Percentiles rank a stretch among this genome's conserved stretches.
These are phyloP conservation scores for Stagonosporopsis rhizophila DNA, from an alignment of 2,329 filamentous ascomycete genomes.

Conservation along the genomic window DNA sequence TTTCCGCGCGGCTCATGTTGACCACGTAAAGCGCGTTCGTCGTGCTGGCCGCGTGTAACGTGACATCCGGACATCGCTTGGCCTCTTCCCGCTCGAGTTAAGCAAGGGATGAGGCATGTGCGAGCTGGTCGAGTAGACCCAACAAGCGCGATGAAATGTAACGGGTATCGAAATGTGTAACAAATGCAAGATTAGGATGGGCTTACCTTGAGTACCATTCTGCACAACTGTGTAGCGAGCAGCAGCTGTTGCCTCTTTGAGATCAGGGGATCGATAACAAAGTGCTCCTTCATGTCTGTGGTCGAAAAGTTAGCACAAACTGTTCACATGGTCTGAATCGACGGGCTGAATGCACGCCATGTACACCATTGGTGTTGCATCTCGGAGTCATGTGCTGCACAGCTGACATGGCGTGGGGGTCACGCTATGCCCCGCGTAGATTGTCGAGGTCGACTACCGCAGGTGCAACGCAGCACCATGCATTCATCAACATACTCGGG, in stretches of 20 bases:
- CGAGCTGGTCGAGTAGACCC: constrained; percentile 17
- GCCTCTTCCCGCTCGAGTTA: constrained; percentile 29
- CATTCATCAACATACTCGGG: neutral
- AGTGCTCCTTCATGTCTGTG: constrained; percentile 92
- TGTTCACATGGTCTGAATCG: constrained; percentile 11
- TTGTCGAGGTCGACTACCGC: neutral
- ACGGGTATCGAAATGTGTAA: constrained; percentile 25
- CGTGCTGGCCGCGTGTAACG: constrained; percentile 29
- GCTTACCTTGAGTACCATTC: constrained; percentile 74
- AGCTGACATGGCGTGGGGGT: constrained; percentile 10
- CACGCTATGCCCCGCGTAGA: neutral
- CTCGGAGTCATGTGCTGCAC: constrained; percentile 3
- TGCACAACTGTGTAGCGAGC: constrained; percentile 94
- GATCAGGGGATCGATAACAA: constrained; percentile 97
- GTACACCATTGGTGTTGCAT: neutral
- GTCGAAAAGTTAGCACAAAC: constrained; percentile 35
- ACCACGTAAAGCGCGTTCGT: constrained; percentile 22
- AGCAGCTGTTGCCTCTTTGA: constrained; percentile 97
- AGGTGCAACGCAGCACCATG: neutral
- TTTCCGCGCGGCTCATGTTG: constrained; percentile 12
- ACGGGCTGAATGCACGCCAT: constrained; percentile 7
- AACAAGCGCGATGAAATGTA: constrained; percentile 22
- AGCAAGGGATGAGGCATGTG: constrained; percentile 21
- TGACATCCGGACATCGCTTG: constrained; percentile 16
- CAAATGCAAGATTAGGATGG: constrained; percentile 1